Conservation (phyloP, 768 basidiomycete species). For the Coprinopsis cinerea region DNA sequence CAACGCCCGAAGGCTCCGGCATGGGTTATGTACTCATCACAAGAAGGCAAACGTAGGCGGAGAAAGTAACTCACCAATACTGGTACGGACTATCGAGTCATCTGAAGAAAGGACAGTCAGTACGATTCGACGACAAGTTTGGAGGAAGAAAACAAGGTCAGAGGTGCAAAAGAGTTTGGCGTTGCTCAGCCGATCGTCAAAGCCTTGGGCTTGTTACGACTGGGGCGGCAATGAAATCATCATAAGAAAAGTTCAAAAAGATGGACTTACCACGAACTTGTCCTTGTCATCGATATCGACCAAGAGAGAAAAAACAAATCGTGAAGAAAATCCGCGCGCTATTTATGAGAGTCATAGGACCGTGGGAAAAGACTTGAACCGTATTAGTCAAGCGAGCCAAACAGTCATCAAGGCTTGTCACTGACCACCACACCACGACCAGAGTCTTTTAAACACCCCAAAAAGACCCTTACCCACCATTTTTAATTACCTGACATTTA, state of each 20-base stretch:
- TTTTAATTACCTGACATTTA: background rate
- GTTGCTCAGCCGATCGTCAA: conserved; percentile 67
- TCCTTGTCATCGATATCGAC: conserved; percentile 1
- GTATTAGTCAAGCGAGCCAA: conserved; percentile 24
- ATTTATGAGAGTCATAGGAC: background rate
- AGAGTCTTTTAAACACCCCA: conserved; percentile 4
- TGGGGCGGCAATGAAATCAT: conserved; percentile 78
- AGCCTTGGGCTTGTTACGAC: conserved; percentile 49
- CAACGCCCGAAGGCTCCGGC: conserved; percentile 40
- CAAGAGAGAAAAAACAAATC: conserved; percentile 15
- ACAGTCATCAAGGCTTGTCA: conserved; percentile 14
- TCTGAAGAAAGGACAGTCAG: background rate
- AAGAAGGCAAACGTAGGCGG: conserved; percentile 10
- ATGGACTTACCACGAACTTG: conserved; percentile 1
- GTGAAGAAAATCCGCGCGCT: background rate
- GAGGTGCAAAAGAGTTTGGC: conserved; percentile 56
- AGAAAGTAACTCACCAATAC: no score
- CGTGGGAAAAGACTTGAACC: background rate
- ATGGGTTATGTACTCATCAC: conserved; percentile 44
- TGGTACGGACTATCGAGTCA: no score
- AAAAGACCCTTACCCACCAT: conserved; percentile 4
- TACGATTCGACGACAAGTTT: conserved; percentile 1
- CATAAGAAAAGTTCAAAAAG: conserved; percentile 20
- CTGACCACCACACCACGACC: conserved; percentile 16
- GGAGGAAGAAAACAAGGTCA: conserved; percentile 31